Percentiles rank a stretch among this genome's conserved stretches.
phyloP scores from a whole-genome alignment of 2,329 filamentous ascomycete species.

The Microthyrium microscopicum region DNA sequence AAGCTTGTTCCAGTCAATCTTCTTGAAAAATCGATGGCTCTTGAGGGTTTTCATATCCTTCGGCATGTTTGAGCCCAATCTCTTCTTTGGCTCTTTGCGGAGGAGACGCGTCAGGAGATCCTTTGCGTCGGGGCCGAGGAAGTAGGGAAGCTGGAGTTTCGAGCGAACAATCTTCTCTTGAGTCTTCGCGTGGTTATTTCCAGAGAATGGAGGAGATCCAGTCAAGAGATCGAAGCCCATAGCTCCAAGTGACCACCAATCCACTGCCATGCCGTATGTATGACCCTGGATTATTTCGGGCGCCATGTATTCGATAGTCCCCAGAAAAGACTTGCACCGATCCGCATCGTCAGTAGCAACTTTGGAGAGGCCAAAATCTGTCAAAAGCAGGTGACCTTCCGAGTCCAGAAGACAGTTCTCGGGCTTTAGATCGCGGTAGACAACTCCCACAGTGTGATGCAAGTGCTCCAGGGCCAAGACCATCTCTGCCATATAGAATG shows the following conservation, averaged over 20 bases:
- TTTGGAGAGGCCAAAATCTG: conserved; percentile 94
- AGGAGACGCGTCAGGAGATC: conserved; percentile 80
- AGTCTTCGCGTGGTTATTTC: conserved; percentile 83
- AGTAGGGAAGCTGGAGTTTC: conserved; percentile 80
- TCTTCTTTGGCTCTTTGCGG: conserved; percentile 81
- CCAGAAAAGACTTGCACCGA: conserved; percentile 75
- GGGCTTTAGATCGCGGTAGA: conserved; percentile 94
- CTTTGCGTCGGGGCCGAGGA: conserved; percentile 78
- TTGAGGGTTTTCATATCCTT: conserved; percentile 78
- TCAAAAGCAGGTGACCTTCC: conserved; percentile 82
- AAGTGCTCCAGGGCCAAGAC: conserved; percentile 85
- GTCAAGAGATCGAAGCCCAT: conserved; percentile 87
- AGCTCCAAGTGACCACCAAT: conserved; percentile 97
- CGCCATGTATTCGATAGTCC: conserved; percentile 97
- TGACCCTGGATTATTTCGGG: conserved; percentile 81
- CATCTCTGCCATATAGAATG: conserved; percentile 99
- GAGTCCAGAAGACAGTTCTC: conserved; percentile 91
- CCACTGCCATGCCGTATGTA: conserved; percentile 83
- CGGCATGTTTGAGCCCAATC: conserved; percentile 74
- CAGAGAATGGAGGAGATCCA: conserved; percentile 77
- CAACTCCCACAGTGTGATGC: conserved; percentile 78
- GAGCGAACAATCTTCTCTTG: conserved; percentile 92
- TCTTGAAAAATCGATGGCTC: conserved; percentile 89
- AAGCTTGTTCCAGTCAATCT: conserved; percentile 85
- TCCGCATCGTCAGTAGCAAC: conserved; percentile 61